Conservation (phyloP, 257 asterid genomes). For the Ligustrum vulgare region DNA sequence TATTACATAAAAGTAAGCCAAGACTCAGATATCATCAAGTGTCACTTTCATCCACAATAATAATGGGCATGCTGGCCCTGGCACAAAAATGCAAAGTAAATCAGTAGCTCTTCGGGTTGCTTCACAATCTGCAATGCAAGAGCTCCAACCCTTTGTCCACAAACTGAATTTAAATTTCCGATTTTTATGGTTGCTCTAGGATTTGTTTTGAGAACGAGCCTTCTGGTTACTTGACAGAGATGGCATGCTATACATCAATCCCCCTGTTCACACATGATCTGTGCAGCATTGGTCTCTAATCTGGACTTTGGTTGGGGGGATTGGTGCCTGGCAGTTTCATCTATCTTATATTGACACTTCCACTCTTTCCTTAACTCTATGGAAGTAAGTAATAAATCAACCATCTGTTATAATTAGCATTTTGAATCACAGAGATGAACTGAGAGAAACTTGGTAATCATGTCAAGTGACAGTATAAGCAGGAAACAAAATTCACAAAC, state of each 20-base stretch:
- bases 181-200: conserved; percentile 4
- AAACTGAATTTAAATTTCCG: not conserved
- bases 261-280: not conserved
- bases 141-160: not conserved
- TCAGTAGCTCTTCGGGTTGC: not conserved
- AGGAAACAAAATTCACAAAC: conserved; percentile 30
- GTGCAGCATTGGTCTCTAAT: not conserved
- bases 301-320: not conserved
- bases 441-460: conserved; percentile 2
- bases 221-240: conserved; percentile 4
- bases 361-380: not conserved
- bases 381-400: not conserved
- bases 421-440: not conserved
- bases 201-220: conserved; percentile 8
- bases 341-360: not conserved
- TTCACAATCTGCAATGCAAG: conserved; percentile 6
- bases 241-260: not conserved
- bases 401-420: conserved; percentile 1
- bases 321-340: not conserved
- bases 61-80: not conserved
- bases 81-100: not conserved
- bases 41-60: not conserved
- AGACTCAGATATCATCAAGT: not conserved
- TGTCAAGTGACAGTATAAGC: not conserved
- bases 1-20: conserved; percentile 5